phyloP scores from a whole-genome alignment of 139 green algal species.

The Dunaliella primolecta region DNA sequence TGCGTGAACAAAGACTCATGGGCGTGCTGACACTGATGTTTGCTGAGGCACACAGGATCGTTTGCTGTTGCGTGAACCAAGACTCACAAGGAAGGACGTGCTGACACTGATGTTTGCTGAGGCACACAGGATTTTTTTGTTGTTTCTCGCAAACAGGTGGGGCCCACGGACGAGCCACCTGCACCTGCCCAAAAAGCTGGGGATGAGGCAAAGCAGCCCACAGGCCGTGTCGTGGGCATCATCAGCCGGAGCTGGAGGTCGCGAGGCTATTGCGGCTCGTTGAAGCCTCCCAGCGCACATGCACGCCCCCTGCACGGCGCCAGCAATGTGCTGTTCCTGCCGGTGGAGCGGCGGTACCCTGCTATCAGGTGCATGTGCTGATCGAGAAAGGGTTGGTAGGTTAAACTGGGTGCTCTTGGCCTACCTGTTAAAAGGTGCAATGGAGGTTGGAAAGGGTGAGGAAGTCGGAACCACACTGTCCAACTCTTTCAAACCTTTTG shows the following conservation, averaged over 20 bases:
- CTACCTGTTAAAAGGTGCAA: background rate
- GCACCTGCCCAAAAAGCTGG: constrained; percentile 1
- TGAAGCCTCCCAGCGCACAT: constrained; percentile 41
- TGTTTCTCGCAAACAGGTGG: constrained; percentile 51
- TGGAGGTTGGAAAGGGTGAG: background rate
- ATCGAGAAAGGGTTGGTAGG: background rate
- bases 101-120: too few relatives aligned
- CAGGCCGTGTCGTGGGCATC: constrained; percentile 76
- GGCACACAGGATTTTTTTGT: too few relatives aligned
- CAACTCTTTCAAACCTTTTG: too few relatives aligned
- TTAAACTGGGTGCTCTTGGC: background rate
- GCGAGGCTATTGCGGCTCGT: constrained; percentile 71
- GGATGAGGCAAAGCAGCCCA: constrained; percentile 39
- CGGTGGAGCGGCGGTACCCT: constrained; percentile 74
- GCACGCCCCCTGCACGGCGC: constrained; percentile 14
- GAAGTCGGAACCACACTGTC: background rate
- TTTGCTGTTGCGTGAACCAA: too few relatives aligned
- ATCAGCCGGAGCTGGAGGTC: constrained; percentile 76
- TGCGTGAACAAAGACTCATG: too few relatives aligned
- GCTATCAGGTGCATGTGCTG: constrained; percentile 56
- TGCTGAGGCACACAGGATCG: too few relatives aligned
- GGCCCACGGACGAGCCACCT: constrained; percentile 39
- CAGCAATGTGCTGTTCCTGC: constrained; percentile 66
- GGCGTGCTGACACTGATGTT: too few relatives aligned
- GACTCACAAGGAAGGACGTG: too few relatives aligned